Base-by-base conservation (phyloP, 2,329 filamentous ascomycete genomes). In the Trichophyton simii region DNA sequence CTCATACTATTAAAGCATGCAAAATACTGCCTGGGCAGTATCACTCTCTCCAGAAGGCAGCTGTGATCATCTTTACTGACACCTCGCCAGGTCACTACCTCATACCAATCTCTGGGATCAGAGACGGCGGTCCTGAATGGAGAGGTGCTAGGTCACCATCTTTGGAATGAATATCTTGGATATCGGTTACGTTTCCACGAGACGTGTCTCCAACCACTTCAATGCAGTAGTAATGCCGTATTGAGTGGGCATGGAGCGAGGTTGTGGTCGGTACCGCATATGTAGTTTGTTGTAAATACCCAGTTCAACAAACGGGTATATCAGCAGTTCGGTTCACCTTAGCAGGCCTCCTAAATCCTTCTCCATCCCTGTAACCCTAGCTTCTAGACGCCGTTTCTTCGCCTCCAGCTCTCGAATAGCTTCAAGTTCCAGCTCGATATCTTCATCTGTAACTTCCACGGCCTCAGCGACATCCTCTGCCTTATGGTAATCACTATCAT, bases 341-440 rank as follows among this genome's bases (percentile, higher is more conserved):
- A 64, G 31, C 11, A 64, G 58, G 2, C 63, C 63, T 41, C 60
- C 63, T 9, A 64, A 22, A 15, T 64, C 63, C 44, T 41, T 80
- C 63, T 86, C 85, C 82, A 88, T 87, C 1, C 83, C 84, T 54
- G 76, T 81, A n/a, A 88, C 83, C 38, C 84, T 78, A 22, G 82
- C 81, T 68, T 87, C 85, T 11, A 88, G 72, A 5, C 73, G 76
- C 59, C 76, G 79, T 74, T 87, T 88, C 72, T 81, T 86, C 63
- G 72, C 73, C 70, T 88, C 86, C 41, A 88, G 72, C 63, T 83
- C 82, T 62, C 76, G 75, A 61, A 88, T 82, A 66, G 85, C 77
- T 2, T 78, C 77, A 48, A 81, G 76, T 57, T 79, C 80, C 31
- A 68, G 70, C 63, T 72, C 69, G 50, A 79, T 71, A 63, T 78